Conservation (phyloP, 805 yeast genomes). For the Candida adriatica region DNA sequence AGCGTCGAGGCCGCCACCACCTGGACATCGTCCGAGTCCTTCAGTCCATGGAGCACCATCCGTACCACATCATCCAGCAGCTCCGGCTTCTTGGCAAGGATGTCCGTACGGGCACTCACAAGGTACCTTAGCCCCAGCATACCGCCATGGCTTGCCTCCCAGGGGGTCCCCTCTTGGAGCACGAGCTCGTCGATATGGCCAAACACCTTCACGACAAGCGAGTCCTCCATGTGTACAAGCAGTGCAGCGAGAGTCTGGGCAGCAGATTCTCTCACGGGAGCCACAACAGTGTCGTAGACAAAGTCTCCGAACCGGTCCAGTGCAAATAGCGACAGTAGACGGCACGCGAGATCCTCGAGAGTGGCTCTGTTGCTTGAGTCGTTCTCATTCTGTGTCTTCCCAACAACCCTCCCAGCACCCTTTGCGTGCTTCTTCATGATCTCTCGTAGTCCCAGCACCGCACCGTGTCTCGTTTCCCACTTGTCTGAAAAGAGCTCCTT, state of each 20-base stretch:
- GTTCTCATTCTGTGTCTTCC: slow-evolving; percentile 56
- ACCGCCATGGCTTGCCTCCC: slow-evolving; percentile 99
- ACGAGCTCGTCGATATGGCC: slow-evolving; percentile 60
- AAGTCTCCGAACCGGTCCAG: slow-evolving; percentile 95
- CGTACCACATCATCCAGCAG: slow-evolving; percentile 65
- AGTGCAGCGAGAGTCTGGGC: slow-evolving; percentile 93
- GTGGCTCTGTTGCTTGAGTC: slow-evolving; percentile 56
- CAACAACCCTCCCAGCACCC: slow-evolving; percentile 77
- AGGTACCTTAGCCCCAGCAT: slow-evolving; percentile 88
- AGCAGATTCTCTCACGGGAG: slow-evolving; percentile 95
- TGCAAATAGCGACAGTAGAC: slow-evolving; percentile 81
- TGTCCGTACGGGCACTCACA: slow-evolving; percentile 80
- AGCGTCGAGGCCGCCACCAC: slow-evolving; percentile 93
- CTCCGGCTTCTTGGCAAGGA: slow-evolving; percentile 49
- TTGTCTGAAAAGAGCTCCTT: slow-evolving; percentile 74
- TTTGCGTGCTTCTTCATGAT: slow-evolving; percentile 73
- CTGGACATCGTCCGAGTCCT: slow-evolving; percentile 83
- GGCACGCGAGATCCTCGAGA: slow-evolving; percentile 81
- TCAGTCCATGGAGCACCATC: slow-evolving; percentile 83
- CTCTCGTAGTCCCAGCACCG: slow-evolving; percentile 88
- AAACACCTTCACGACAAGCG: slow-evolving; percentile 55
- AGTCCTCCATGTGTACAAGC: slow-evolving; percentile 58
- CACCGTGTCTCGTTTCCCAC: slow-evolving; percentile 97
- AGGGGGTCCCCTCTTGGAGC: slow-evolving; percentile 47
- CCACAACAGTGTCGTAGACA: slow-evolving; percentile 95